Evolutionary conservation across 2,329 filamentous ascomycete species (phyloP), one percentile per base, ranked within the genome.

Genomic region (Xylaria polymorpha): DNA sequence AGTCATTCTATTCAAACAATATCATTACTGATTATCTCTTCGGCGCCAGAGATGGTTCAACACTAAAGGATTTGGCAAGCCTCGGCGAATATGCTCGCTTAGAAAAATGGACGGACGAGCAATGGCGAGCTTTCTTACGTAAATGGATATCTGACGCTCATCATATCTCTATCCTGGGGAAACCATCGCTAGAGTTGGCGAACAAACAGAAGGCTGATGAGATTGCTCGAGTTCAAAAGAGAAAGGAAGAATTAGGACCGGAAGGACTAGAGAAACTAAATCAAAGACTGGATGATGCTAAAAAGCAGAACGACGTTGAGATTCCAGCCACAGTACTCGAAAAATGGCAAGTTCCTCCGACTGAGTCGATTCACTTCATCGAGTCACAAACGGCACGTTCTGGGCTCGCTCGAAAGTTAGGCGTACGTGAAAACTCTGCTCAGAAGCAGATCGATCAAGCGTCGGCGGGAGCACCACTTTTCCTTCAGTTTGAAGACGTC

Each of bases 401-500:
- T 56, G 96, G 96, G 37, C 83, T 90, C 68, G 96, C 94, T 15
- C 87, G 90, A 74, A 86, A 88, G 71, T 83, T 94, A 58, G 94
- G 94, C 0, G 82, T 85, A 29, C 84, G 87, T 0, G 82, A 90
- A 37, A 95, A 93, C 73, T 79, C 86, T 4, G 88, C 93, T 4
- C 96, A 99, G 79, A 85, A 89, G 69, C 81, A 91, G 58, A 88
- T 99, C 58, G 93, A 98, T 77, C 83, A 85, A 15, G 88, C 93
- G 48, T 85, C 87, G 44, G 73, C 83, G 20, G 84, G 83, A 7
- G 79, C 90, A n/a, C 92, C 94, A 0, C 83, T 98, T 2, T 99
- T 98, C 80, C 86, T 99, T n/a, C 95, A 99, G 80, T 99, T 97
- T 73, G 96, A 99, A 81, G 91, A 97, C 76, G 94, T 98, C 15